Percentiles rank a stretch among this genome's conserved stretches.
These are phyloP conservation scores for Conticribra weissflogii DNA, from an alignment of 108 stramenopile genomes.

Conservation along the genomic window DNA sequence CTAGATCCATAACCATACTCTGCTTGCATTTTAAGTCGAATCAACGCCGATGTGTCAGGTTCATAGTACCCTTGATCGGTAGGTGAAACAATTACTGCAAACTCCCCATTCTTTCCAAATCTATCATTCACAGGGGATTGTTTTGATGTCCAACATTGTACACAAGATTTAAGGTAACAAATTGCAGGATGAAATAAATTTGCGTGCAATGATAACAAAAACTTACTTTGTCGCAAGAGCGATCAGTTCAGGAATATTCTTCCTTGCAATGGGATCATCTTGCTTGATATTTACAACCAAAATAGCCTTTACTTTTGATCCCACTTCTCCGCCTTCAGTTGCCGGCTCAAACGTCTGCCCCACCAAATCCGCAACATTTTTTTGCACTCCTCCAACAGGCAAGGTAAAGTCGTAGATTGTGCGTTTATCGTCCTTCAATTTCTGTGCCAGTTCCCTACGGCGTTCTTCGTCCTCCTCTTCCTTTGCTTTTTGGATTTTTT, in stretches of 20 bases:
- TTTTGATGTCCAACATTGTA: background rate
- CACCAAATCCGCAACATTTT: conserved; percentile 58
- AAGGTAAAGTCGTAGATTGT: conserved; percentile 85
- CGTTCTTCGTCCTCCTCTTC: conserved; percentile 30
- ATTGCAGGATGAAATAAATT: background rate
- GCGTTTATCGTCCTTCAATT: conserved; percentile 51
- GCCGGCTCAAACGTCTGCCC: conserved; percentile 45
- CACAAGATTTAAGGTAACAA: conserved; percentile 1
- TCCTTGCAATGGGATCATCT: conserved; percentile 89
- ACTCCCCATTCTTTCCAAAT: conserved; percentile 74
- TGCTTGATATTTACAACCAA: conserved; percentile 90
- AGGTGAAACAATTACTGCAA: conserved; percentile 82
- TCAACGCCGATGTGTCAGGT: conserved; percentile 85
- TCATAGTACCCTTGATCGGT: conserved; percentile 93
- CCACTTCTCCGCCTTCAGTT: conserved; percentile 14
- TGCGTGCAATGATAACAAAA: background rate
- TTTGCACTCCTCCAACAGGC: conserved; percentile 60
- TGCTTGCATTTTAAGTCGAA: conserved; percentile 84
- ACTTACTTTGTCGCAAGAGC: conserved; percentile 69
- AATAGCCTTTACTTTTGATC: conserved; percentile 70
- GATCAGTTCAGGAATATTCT: conserved; percentile 88
- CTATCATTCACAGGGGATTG: conserved; percentile 17
- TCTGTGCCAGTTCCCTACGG: conserved; percentile 22
- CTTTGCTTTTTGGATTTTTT: conserved; percentile 6
- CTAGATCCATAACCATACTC: conserved; percentile 90